Evolutionary conservation across 352 stramenopile genomes (phyloP).

Genomic region (Saprolegnia diclina): DNA sequence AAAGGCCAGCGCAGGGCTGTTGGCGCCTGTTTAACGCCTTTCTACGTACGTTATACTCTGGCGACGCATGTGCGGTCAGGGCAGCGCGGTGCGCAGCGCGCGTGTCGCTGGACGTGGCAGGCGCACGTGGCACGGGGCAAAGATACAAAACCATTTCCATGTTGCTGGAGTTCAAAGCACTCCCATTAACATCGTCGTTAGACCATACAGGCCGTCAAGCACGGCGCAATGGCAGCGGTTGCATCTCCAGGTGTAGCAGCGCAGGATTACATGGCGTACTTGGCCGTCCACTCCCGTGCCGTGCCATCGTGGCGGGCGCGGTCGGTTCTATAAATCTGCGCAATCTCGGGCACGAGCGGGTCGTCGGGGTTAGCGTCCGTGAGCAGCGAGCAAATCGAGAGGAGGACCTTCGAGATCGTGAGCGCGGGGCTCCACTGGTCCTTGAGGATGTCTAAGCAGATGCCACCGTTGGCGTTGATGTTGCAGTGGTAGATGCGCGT

Average conservation of each 20-base stretch:
- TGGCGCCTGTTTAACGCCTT: too few relatives aligned
- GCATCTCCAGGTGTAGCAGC: neutral
- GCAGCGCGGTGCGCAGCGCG: too few relatives aligned
- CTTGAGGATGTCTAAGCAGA: conserved; percentile 99
- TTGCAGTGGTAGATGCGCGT: conserved; percentile 99
- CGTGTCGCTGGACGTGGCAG: too few relatives aligned
- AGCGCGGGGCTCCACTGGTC: conserved; percentile 99
- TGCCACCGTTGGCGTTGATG: conserved; percentile 99
- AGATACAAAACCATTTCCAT: too few relatives aligned
- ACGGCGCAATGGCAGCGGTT: too few relatives aligned
- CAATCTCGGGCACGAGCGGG: conserved; percentile 90
- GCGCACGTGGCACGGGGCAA: too few relatives aligned
- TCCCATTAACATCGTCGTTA: too few relatives aligned
- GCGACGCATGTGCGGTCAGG: too few relatives aligned
- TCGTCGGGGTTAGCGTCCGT: conserved; percentile 99
- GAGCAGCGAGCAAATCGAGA: conserved; percentile 99
- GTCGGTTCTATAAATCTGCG: conserved; percentile 94
- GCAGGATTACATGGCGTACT: conserved; percentile 96
- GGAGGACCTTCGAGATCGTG: conserved; percentile 99
- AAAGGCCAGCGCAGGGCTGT: too few relatives aligned
- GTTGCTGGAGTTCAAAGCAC: too few relatives aligned
- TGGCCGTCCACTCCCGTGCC: conserved; percentile 96
- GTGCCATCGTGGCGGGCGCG: conserved; percentile 91
- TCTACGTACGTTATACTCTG: too few relatives aligned
- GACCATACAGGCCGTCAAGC: too few relatives aligned